Evolutionary conservation across 2,329 filamentous ascomycete species (phyloP).

Genomic region (Fusarium nygamai): DNA sequence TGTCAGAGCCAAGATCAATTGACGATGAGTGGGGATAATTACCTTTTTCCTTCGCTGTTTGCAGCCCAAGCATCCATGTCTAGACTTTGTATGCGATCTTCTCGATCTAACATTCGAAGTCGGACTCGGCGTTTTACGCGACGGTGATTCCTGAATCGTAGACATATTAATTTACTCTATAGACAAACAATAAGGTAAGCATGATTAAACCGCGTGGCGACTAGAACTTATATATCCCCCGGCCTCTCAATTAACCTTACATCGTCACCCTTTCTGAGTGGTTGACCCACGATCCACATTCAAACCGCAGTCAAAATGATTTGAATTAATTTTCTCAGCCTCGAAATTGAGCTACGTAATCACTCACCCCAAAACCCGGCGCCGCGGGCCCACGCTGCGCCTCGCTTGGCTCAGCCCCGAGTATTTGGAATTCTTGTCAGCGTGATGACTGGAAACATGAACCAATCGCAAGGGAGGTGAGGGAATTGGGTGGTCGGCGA

Average conservation of each 20-base stretch:
- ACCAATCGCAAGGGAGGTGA: background rate
- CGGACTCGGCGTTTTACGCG: background rate
- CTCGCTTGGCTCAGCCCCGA: constrained; percentile 9
- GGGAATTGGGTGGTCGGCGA: background rate
- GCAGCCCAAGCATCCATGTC: constrained; percentile 36
- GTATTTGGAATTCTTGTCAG: constrained; percentile 16
- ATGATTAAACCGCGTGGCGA: background rate
- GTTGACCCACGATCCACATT: background rate
- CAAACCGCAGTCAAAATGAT: constrained; percentile 7
- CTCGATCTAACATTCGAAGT: constrained; percentile 6
- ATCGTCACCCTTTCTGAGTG: background rate
- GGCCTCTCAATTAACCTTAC: constrained; percentile 1
- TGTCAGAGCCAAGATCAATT: background rate
- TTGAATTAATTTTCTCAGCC: constrained; percentile 12
- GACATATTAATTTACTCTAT: background rate
- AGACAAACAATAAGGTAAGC: background rate
- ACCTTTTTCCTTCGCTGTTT: constrained; percentile 40
- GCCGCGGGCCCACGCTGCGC: constrained; percentile 9
- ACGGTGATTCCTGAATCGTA: background rate
- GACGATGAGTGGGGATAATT: accelerated
- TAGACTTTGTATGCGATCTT: constrained; percentile 38
- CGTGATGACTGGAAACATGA: background rate
- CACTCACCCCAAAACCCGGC: background rate
- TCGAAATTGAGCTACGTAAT: constrained; percentile 4
- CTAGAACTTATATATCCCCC: background rate